These are phyloP conservation scores for Kodamaea plutei DNA, from an alignment of 1,139 yeast genomes.

Conservation along the genomic window DNA sequence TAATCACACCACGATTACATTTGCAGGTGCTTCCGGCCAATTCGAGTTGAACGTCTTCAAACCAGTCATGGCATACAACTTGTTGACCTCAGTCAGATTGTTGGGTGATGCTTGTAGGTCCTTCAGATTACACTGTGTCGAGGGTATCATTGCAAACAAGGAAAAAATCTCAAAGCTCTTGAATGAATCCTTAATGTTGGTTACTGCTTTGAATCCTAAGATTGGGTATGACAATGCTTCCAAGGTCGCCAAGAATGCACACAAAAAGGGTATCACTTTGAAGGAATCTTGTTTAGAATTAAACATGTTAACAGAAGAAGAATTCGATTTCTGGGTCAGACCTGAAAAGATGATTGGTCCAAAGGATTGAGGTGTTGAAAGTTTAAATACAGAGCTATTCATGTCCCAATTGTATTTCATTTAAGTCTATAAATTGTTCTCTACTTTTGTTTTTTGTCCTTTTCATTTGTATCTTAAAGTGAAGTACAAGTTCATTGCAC, in stretches of 20 bases:
- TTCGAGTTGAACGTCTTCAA: constrained; percentile 21
- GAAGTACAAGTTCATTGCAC: too few species aligned
- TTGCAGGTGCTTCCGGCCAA: constrained; percentile 21
- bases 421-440: too few species aligned
- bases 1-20: constrained; percentile 20
- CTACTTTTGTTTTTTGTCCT: too few species aligned
- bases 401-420: too few species aligned
- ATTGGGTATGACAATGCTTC: constrained; percentile 21
- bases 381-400: too few species aligned
- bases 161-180: constrained; percentile 18
- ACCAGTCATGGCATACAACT: constrained; percentile 19
- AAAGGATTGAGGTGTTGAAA: too few species aligned
- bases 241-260: constrained; percentile 21
- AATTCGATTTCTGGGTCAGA: constrained; percentile 20
- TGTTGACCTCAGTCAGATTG: constrained; percentile 18
- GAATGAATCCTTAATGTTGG: constrained; percentile 21
- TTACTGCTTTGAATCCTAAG: constrained; percentile 21
- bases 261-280: constrained; percentile 22
- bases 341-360: constrained; percentile 22
- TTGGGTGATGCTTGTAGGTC: constrained; percentile 18
- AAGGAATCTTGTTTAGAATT: constrained; percentile 19
- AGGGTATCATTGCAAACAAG: constrained; percentile 17
- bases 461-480: too few species aligned
- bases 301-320: constrained; percentile 16
- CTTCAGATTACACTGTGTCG: constrained; percentile 19